A percentile compares a stretch with the other conserved stretches of the same genome.
Conservation (phyloP, 2,329 filamentous ascomycete genomes). For the Sporothrix euskadiensis region DNA sequence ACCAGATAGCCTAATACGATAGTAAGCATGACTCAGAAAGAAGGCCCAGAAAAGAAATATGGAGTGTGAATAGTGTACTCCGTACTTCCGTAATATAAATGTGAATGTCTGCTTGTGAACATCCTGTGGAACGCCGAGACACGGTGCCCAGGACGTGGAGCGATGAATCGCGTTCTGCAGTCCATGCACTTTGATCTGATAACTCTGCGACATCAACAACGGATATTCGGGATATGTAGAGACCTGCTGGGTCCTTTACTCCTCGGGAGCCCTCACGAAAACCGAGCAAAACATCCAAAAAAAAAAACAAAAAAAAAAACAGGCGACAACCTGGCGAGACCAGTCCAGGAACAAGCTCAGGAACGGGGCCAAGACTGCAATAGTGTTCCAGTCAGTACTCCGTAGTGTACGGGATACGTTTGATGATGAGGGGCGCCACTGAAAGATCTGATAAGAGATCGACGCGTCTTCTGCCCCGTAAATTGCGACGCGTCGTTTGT, state of each 20-base stretch:
- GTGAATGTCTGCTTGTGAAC: not conserved
- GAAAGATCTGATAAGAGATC: constrained; percentile 29
- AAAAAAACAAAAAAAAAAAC: constrained; percentile 11
- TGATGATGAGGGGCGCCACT: not conserved
- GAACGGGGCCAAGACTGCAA: not conserved
- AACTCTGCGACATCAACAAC: constrained; percentile 20
- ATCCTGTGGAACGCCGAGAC: not conserved
- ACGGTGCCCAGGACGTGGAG: not conserved
- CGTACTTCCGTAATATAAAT: not conserved
- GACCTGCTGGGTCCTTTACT: not conserved
- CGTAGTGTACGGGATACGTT: not conserved
- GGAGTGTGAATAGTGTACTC: not conserved
- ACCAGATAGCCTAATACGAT: constrained; percentile 10
- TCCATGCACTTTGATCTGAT: constrained; percentile 29
- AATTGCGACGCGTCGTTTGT: constrained; percentile 15
- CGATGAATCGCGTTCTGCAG: not conserved
- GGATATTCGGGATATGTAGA: constrained; percentile 9
- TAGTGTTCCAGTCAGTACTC: not conserved
- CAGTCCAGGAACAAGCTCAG: not conserved
- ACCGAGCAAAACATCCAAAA: not conserved
- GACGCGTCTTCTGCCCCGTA: not conserved
- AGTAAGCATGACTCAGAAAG: constrained; percentile 22
- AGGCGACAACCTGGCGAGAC: not conserved
- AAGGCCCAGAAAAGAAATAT: not conserved
- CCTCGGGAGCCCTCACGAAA: too few species aligned